Evolutionary conservation across 164 flowering plant species (phyloP).

Genomic region (Amborella trichopoda): DNA sequence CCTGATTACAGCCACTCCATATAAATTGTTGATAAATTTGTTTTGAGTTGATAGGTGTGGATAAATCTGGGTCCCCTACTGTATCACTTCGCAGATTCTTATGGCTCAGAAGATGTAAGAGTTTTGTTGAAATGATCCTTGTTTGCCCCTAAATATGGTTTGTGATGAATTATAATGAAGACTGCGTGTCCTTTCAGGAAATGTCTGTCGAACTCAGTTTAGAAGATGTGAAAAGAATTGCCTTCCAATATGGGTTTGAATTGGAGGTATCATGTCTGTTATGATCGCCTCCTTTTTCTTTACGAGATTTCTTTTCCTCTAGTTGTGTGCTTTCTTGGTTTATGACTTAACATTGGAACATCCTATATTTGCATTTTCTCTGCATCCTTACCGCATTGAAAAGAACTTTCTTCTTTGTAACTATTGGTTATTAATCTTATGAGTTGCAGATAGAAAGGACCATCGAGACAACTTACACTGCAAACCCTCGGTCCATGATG

Average conservation of each 20-base stretch:
- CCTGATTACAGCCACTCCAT: not conserved
- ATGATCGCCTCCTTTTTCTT: no score
- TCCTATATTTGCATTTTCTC: not conserved
- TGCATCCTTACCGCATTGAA: not conserved
- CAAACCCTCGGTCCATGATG: conserved; percentile 91
- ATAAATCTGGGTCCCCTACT: conserved; percentile 95
- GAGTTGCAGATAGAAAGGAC: conserved; percentile 58
- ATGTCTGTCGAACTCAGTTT: conserved; percentile 94
- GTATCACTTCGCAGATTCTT: conserved; percentile 90
- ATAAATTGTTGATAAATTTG: no score
- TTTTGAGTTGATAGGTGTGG: conserved; percentile 65
- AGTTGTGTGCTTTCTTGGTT: not conserved
- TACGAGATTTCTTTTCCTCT: no score
- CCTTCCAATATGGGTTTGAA: conserved; percentile 56
- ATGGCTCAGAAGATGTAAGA: conserved; percentile 80
- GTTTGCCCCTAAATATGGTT: not conserved
- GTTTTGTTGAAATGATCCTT: not conserved
- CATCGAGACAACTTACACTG: conserved; percentile 80
- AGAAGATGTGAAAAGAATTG: conserved; percentile 91
- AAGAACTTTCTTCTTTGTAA: not conserved
- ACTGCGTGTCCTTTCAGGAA: conserved; percentile 30
- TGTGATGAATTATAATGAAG: not conserved
- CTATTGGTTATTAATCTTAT: conserved; percentile 1
- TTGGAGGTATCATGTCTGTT: conserved; percentile 77
- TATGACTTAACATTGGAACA: no score